Evolutionary conservation across 2,329 filamentous ascomycete genomes (phyloP), one percentile per base, ranked within the genome.

Genomic region (Dactylellina leptospora): DNA sequence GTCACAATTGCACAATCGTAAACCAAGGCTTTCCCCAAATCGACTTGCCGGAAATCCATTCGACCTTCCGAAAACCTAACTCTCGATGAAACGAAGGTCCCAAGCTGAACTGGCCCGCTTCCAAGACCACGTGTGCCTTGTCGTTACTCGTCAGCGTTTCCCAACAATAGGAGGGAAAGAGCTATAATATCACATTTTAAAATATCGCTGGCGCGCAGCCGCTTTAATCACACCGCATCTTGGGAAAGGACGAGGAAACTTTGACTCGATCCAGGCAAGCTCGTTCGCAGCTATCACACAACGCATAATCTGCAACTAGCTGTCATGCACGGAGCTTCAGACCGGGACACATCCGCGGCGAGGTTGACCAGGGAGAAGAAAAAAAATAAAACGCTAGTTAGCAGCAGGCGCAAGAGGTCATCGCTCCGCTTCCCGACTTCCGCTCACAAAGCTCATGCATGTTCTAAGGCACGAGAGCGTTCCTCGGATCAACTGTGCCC

Each of bases 141-240:
- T 61, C 42, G 48, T 30, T 50, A 45, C 36, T 42, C 53, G 36
- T 13, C n/a, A 36, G 25, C 42, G 47, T 69, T 69, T 55, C 63
- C 63, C 60, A 38, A 55, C 58, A 47, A 54, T 48, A 60, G 33
- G 27, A 18, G 18, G 60, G 45, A 45, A 51, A 56, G 64, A n/a
- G 40, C 58, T 71, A 71, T 71, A 71, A 62, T 62, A 58, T 71
- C 64, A 71, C 64, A 62, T 59, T 58, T 71, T 70, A n/a, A n/a
- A n/a, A n/a, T n/a, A 71, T 71, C 64, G 44, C 58, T 71, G 64
- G 64, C 64, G 64, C 64, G 58, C 64, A 71, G 48, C 64, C 64
- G 64, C 64, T 71, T 55, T 62, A 56, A 71, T 71, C 64, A 71
- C 64, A 62, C 58, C 44, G 64, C 64, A 62, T 30, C 33, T 62